Evolutionary conservation across 2,329 filamentous ascomycete genomes (phyloP).

Genomic region (Capronia epimyces): DNA sequence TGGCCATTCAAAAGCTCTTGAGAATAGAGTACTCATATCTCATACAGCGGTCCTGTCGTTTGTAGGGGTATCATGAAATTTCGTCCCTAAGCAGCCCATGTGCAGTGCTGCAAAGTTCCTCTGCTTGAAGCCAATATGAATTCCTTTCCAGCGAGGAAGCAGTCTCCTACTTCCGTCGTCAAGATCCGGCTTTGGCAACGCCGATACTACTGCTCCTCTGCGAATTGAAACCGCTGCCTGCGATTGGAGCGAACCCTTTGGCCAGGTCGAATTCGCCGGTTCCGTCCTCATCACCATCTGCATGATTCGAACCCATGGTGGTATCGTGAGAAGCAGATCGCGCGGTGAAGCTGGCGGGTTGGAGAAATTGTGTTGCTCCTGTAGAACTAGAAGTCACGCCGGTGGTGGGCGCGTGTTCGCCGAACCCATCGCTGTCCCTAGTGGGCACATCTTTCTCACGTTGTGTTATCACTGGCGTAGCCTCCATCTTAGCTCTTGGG

Average conservation of each 20-base stretch:
- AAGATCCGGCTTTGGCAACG: slow-evolving; percentile 18
- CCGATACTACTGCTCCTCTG: slow-evolving; percentile 23
- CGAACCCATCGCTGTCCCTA: slow-evolving; percentile 7
- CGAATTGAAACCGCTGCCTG: slow-evolving; percentile 29
- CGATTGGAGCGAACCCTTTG: slow-evolving; percentile 47
- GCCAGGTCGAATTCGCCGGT: slow-evolving; percentile 44
- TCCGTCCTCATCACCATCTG: slow-evolving; percentile 35
- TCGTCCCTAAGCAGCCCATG: neutral
- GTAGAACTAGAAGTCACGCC: neutral
- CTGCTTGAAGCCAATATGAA: neutral
- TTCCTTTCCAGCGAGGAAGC: neutral
- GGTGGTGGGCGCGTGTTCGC: slow-evolving; percentile 3
- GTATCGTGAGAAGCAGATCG: neutral
- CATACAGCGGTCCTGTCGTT: neutral
- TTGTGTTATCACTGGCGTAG: neutral
- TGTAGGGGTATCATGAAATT: neutral
- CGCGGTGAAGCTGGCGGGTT: slow-evolving; percentile 7
- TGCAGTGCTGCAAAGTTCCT: neutral
- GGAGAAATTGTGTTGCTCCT: neutral
- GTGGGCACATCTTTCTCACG: slow-evolving; percentile 3
- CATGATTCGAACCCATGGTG: slow-evolving; percentile 6
- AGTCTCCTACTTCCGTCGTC: neutral
- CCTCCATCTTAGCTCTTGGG: slow-evolving; percentile 34
- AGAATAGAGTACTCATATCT: neutral
- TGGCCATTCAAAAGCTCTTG: neutral